These are phyloP conservation scores for Camellia oleifera DNA, from an alignment of 179 eudicot genomes.

Conservation along the genomic window DNA sequence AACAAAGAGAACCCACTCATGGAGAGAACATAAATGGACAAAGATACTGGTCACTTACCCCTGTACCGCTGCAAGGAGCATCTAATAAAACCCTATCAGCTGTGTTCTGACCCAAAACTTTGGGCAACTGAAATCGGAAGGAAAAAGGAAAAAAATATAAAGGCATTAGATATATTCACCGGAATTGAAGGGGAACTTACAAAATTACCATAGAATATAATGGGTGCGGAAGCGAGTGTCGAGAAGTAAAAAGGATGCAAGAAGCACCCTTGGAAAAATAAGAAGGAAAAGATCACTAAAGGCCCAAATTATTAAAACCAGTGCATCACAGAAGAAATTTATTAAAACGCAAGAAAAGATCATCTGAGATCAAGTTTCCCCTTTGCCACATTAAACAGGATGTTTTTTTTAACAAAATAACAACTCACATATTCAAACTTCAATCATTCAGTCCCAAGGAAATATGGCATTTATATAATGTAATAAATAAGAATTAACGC, in stretches of 20 bases:
- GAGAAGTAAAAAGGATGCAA: background rate
- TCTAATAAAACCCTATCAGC: slow-evolving; percentile 85
- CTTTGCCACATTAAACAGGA: background rate
- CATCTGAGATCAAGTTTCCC: background rate
- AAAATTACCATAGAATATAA: background rate
- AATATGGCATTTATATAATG: background rate
- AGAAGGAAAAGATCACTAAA: background rate
- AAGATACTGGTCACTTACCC: slow-evolving; percentile 47
- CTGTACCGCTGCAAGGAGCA: slow-evolving; percentile 99
- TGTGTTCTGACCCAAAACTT: slow-evolving; percentile 76
- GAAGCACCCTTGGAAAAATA: background rate
- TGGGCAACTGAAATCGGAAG: slow-evolving; percentile 61
- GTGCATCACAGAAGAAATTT: background rate
- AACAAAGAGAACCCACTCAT: background rate
- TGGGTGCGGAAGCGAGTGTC: background rate
- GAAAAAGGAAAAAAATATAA: background rate
- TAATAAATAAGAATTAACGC: background rate
- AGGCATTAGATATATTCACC: background rate
- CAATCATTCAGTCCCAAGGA: background rate
- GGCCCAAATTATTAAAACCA: background rate
- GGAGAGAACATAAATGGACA: background rate
- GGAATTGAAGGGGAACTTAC: slow-evolving; percentile 1
- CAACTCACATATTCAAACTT: background rate
- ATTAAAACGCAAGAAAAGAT: background rate
- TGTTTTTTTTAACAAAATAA: background rate